Evolutionary conservation across 2,329 filamentous ascomycete genomes (phyloP).

Genomic region (Drechslerella dactyloides): DNA sequence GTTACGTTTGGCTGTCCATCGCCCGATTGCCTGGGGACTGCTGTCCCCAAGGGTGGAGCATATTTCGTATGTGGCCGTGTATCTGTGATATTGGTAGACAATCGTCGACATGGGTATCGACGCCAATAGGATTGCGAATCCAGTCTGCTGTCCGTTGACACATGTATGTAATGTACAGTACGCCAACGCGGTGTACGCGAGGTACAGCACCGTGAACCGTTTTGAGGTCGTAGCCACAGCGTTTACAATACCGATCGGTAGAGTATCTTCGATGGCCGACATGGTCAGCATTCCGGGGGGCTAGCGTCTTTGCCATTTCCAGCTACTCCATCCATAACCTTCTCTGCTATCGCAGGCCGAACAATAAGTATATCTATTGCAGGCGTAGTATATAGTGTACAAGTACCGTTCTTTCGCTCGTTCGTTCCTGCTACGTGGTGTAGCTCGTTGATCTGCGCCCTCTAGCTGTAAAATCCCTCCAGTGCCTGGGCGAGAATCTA

Average conservation of each 20-base stretch:
- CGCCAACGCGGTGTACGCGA: neutral
- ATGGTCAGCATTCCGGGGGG: constrained; percentile 41
- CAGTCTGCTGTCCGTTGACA: neutral
- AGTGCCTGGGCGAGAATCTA: constrained; percentile 14
- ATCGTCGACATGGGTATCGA: no score
- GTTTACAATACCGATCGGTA: constrained; percentile 25
- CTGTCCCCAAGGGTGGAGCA: neutral
- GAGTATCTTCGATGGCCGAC: constrained; percentile 27
- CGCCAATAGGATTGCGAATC: no score
- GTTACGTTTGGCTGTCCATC: neutral
- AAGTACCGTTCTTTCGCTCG: constrained; percentile 26
- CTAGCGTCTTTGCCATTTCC: constrained; percentile 23
- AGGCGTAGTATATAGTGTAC: neutral
- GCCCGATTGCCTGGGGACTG: neutral
- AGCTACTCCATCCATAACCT: constrained; percentile 21
- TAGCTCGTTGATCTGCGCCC: constrained; percentile 10
- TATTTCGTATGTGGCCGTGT: neutral
- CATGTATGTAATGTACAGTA: neutral
- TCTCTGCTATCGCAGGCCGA: constrained; percentile 38
- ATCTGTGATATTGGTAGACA: no score
- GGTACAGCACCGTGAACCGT: neutral
- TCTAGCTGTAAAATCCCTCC: constrained; percentile 23
- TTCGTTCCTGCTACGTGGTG: constrained; percentile 30
- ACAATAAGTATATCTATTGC: neutral
- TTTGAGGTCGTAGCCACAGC: neutral